Base-by-base conservation (phyloP, 2,329 filamentous ascomycete species). In the Arthrobotrys sinensis region DNA sequence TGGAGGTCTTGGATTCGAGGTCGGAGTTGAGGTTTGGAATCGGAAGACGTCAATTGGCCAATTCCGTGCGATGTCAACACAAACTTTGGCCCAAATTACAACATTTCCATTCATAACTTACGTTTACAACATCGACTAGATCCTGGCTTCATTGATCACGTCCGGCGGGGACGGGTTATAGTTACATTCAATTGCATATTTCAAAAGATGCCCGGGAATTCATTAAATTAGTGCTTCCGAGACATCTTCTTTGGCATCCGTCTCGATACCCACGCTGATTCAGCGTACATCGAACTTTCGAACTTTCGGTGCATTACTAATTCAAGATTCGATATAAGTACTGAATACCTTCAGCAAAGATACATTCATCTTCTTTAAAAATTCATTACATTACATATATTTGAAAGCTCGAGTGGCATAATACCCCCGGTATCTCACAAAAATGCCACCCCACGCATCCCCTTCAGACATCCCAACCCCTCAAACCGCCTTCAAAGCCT, bases 401-500 rank as follows among this genome's bases (percentile, higher is more conserved):
- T 28, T 28, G 24, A 28, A 28, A 4, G 2, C 24, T 28, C 2
- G 2, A 28, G 24, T 4, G 24, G 24, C 24, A 28, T 43, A 45
- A 24, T 14, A 55, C 86, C 60, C 34, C 34, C 55, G 36, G 46
- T 34, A 57, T 10, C 14, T 4, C 19, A 32, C 48, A 48, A 63
- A 65, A 52, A 67, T 66, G 60, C 62, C 64, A 5, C 43, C 68
- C n/a, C 63, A 76, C 45, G 62, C 67, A 45, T 71, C 64, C 32
- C 63, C 65, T 5, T 38, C 62, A 11, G 52, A 67, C 52, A 62
- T 79, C 38, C 45, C 72, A 21, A 32, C 43, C 21, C 71, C 79
- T 28, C 34, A 70, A 53, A 62, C 80, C 66, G 53, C 81, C 67
- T 77, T 80, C 81, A 52, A 80, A 68, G 81, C 84, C 7, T 82